These are phyloP conservation scores for Ophiosphaerella korrae DNA, from an alignment of 2,329 filamentous ascomycete species.

Conservation along the genomic window DNA sequence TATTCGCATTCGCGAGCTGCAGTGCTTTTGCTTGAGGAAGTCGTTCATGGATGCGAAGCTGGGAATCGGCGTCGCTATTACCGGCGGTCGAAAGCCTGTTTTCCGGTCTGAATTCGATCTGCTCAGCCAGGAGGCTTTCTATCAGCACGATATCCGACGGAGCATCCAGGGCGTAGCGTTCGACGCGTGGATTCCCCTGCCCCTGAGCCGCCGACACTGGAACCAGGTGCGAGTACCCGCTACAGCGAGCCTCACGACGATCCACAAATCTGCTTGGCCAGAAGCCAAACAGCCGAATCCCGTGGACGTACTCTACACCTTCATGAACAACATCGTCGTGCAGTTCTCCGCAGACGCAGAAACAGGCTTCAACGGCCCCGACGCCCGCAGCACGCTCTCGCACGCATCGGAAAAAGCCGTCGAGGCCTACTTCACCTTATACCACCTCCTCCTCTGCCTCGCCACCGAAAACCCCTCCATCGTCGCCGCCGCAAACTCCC, in stretches of 20 bases:
- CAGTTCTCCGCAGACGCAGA: constrained; percentile 50
- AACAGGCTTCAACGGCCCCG: constrained; percentile 11
- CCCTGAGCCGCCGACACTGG: constrained; percentile 56
- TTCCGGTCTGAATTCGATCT: constrained; percentile 58
- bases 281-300: constrained; percentile 15
- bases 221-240: constrained; percentile 38
- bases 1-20: constrained; percentile 52
- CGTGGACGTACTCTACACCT: constrained; percentile 51
- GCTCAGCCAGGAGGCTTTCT: constrained; percentile 51
- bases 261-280: constrained; percentile 35
- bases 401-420: constrained; percentile 61
- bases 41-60: constrained; percentile 48
- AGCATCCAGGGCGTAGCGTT: constrained; percentile 54
- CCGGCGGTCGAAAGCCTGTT: constrained; percentile 22
- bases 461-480: constrained; percentile 47
- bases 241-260: constrained; percentile 24
- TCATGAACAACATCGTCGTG: constrained; percentile 60
- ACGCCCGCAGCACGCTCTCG: constrained; percentile 48
- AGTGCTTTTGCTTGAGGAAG: constrained; percentile 56
- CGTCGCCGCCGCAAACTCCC: constrained; percentile 49
- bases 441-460: constrained; percentile 57
- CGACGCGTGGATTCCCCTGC: constrained; percentile 54
- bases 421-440: constrained; percentile 59
- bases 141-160: constrained; percentile 40
- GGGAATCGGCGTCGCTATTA: constrained; percentile 50